Evolutionary conservation across 768 basidiomycete species (phyloP).

Genomic region (Macrocybe gigantea): DNA sequence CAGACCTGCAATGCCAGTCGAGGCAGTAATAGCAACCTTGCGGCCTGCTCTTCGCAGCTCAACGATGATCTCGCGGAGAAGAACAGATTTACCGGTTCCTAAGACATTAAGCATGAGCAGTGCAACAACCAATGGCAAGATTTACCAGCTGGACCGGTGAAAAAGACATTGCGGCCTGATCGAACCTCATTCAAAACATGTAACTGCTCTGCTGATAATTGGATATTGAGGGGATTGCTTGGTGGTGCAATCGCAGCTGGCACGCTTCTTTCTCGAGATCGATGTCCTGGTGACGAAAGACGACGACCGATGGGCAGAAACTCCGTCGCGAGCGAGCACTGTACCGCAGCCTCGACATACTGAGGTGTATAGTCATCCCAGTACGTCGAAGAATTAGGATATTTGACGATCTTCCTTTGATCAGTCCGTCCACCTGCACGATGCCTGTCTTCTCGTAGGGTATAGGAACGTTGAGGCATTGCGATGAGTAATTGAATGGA

Average conservation of each 20-base stretch:
- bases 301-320: not conserved
- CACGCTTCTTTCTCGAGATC: slow-evolving; percentile 73
- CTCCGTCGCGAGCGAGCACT: not conserved
- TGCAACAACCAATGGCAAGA: not conserved
- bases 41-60: slow-evolving; percentile 17
- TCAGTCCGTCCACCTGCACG: too few relatives aligned
- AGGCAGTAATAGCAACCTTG: slow-evolving; percentile 55
- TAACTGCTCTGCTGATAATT: slow-evolving; percentile 34
- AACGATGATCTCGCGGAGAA: slow-evolving; percentile 59
- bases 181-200: slow-evolving; percentile 39
- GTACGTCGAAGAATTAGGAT: slow-evolving; percentile 8
- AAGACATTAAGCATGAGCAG: not conserved
- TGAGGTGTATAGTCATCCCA: slow-evolving; percentile 9
- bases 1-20: slow-evolving; percentile 59
- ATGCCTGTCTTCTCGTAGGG: too few relatives aligned
- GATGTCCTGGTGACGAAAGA: not conserved
- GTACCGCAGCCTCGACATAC: slow-evolving; percentile 6
- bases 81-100: slow-evolving; percentile 71
- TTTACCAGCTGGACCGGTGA: slow-evolving; percentile 69
- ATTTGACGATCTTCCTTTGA: not conserved
- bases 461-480: not conserved
- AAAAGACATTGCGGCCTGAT: slow-evolving; percentile 58
- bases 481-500: not conserved
- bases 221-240: slow-evolving; percentile 4
- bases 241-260: slow-evolving; percentile 38